phyloP scores from a whole-genome alignment of 495 filamentous ascomycete species.

The Oidiodendron maius region DNA sequence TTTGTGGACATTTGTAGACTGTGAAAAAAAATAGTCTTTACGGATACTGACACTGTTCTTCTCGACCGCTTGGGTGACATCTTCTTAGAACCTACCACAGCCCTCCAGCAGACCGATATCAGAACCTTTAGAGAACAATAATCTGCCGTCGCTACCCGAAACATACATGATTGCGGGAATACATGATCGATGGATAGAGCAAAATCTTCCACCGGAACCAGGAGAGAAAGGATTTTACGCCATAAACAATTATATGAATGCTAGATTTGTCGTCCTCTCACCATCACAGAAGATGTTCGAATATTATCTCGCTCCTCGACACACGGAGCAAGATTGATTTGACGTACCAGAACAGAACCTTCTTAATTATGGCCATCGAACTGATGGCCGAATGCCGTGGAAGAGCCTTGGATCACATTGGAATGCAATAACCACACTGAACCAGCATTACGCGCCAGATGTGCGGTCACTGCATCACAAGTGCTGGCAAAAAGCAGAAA shows the following conservation, averaged over 20 bases:
- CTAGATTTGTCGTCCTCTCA: background rate
- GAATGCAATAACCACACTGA: too few species aligned
- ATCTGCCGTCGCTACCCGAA: background rate
- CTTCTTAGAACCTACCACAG: conserved; percentile 21
- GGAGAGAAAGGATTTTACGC: background rate
- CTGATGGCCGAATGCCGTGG: background rate
- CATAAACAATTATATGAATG: too few species aligned
- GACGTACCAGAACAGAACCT: background rate
- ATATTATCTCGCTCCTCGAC: background rate
- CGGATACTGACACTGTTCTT: conserved; percentile 37
- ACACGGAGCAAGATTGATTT: background rate
- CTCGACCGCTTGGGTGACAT: conserved; percentile 30
- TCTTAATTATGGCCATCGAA: background rate
- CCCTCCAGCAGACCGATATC: background rate
- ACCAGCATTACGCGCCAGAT: too few species aligned
- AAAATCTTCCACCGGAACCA: background rate
- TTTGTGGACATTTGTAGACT: conserved; percentile 29
- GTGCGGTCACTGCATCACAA: too few species aligned
- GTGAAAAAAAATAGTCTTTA: conserved; percentile 30
- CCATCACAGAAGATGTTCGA: background rate
- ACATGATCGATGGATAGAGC: background rate
- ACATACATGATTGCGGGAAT: background rate
- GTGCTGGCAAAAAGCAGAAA: too few species aligned
- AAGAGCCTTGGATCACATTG: too few species aligned
- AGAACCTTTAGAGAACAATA: too few species aligned